Base-by-base conservation (phyloP, 2,329 filamentous ascomycete genomes). In the Aspergillus tanneri region DNA sequence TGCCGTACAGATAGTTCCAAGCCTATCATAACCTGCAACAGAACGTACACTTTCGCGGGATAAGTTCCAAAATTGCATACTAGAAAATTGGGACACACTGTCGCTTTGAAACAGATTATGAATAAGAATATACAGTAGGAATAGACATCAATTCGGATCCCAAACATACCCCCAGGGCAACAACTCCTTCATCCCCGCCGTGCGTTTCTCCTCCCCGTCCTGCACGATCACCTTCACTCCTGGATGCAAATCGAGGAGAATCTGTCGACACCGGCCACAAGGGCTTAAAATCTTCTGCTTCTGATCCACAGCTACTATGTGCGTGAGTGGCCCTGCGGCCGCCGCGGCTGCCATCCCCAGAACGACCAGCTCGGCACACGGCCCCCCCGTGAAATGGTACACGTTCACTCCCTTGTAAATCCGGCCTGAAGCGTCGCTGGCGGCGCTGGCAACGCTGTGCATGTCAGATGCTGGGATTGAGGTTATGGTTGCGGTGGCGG, bases 361-460 rank as follows among this genome's bases (percentile, higher is more conserved):
- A 9, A 59, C 58, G 14, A 64, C 62, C 9, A 64, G 55, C 34
- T 64, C 60, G 8, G 62, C 62, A 46, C 62, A 65, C 16, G 62
- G 62, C 2, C 62, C 61, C n/a, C 62, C 61, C 1, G 56, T 64
- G 37, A 55, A 54, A 42, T 63, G 61, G 36, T 58, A 60, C 34
- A 61, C 60, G 23, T 64, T 62, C 38, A 61, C 58, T 11, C 58
- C 61, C 2, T 56, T 58, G 50, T 59, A 63, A 35, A 61, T 47
- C 9, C 54, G 56, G 10, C 56, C 59, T 18, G 58, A 51, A 1
- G 46, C 37, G 12, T 53, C 42, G 8, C 55, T 45, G 3, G 53
- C 54, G 14, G 61, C 45, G 36, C 55, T 58, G 40, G 53, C 52
- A 24, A 63, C 57, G 37, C 54, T 58, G 52, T 62, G 51, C 44